Evolutionary conservation across 2,329 filamentous ascomycete genomes (phyloP).

Genomic region (Talaromyces sp.): DNA sequence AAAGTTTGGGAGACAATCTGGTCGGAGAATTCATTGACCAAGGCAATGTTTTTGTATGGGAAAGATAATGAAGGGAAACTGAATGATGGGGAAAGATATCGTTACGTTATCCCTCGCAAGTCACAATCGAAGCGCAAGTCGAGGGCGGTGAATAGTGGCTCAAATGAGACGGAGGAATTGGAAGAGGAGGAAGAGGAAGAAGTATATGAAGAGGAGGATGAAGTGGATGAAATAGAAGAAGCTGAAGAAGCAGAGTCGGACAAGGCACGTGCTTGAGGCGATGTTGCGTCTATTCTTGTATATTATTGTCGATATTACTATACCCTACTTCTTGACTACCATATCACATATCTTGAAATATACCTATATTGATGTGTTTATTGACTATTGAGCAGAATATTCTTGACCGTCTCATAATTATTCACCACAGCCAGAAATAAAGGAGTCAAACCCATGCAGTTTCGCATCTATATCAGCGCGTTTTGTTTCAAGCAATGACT

Average conservation of each 20-base stretch:
- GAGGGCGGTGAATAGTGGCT: background rate
- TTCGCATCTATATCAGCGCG: background rate
- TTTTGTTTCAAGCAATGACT: background rate
- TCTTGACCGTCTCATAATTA: background rate
- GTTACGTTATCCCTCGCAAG: slow-evolving; percentile 4
- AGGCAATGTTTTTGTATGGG: background rate
- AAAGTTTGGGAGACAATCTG: slow-evolving; percentile 28
- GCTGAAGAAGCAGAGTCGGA: background rate
- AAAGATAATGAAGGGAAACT: background rate
- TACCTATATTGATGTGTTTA: background rate
- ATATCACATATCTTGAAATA: background rate
- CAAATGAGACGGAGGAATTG: background rate
- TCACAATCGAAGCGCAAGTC: background rate
- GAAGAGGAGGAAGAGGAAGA: background rate
- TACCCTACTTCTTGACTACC: background rate
- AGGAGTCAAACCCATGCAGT: background rate
- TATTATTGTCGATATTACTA: background rate
- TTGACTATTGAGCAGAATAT: background rate
- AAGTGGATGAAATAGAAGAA: background rate
- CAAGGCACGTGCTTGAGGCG: background rate
- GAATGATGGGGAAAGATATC: slow-evolving; percentile 12
- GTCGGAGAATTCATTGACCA: slow-evolving; percentile 15
- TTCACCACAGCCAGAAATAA: background rate
- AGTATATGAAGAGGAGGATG: background rate
- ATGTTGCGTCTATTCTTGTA: background rate